These are phyloP conservation scores for Symbiotaphrina buchneri DNA, from an alignment of 495 filamentous ascomycete genomes.

Conservation along the genomic window DNA sequence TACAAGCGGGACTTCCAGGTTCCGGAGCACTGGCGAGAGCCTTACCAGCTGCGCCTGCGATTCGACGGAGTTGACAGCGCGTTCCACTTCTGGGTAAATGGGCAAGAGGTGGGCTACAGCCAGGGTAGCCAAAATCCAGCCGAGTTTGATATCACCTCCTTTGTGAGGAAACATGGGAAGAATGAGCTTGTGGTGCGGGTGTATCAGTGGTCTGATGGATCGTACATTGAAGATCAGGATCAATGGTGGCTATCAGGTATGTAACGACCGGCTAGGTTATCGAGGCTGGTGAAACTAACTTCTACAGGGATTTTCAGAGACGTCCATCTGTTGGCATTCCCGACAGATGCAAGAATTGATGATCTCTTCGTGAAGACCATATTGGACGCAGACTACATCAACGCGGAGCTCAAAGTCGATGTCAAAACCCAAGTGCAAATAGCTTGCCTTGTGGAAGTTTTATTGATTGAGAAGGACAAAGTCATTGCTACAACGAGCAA, in stretches of 20 bases:
- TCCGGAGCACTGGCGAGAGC: conserved; percentile 14
- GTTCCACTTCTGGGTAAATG: conserved; percentile 42
- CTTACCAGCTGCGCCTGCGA: conserved; percentile 29
- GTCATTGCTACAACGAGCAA: no score
- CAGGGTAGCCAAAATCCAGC: conserved; percentile 40
- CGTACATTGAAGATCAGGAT: conserved; percentile 43
- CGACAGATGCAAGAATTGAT: conserved; percentile 24
- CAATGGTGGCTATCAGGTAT: conserved; percentile 30
- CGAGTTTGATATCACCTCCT: conserved; percentile 33
- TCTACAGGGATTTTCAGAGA: conserved; percentile 41
- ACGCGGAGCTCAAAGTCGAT: conserved; percentile 26
- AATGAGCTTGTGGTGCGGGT: conserved; percentile 34
- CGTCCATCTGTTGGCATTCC: conserved; percentile 34
- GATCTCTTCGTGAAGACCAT: conserved; percentile 31
- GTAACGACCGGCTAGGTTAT: conserved; percentile 4
- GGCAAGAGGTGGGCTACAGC: conserved; percentile 33
- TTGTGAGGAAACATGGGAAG: conserved; percentile 14
- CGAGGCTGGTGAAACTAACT: not conserved
- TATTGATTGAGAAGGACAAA: no score
- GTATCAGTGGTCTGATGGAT: conserved; percentile 35
- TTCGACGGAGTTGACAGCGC: conserved; percentile 49
- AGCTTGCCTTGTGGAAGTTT: no score
- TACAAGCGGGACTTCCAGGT: conserved; percentile 30
- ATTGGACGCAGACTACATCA: conserved; percentile 27
- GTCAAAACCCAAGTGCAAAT: conserved; percentile 8